Base-by-base conservation (phyloP, 129 eudicot genomes). In the Chrysanthemum makinoi region DNA sequence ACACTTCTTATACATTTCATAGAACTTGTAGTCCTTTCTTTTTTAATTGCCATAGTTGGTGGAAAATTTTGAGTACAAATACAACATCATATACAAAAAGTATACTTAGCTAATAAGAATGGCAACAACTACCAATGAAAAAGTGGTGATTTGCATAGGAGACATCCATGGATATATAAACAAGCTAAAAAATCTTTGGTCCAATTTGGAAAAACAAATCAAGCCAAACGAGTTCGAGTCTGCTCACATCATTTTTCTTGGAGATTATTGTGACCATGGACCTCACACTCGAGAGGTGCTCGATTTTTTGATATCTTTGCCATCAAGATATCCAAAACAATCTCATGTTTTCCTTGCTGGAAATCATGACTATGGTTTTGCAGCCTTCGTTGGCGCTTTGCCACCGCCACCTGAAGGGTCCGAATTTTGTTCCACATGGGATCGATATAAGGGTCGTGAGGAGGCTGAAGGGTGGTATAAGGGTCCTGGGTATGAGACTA, bases 191-290 rank as follows among this genome's bases (percentile, higher is more conserved):
- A 74, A 74, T 52, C 80, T 80, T 20, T 80, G 83, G 83, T 74
- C 80, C 62, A 80, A 80, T 62, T 74, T 80, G 3, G 35, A 80
- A 74, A n/a, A 62, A 54, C 57, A 16, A 69, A 74, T 80, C 63
- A 47, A 69, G 12, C 76, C 72, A 3, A 8, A 55, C 6, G 24
- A 80, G 43, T 74, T 80, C 73, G 35, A 69, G 1, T 33, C 24
- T 0, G 83, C 80, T 33, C 73, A 12, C 58, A 57, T 80, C 80
- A 83, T 94, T 57, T 89, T 94, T 89, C 72, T 94, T 33, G 97
- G 98, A 59, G 98, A 89, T 70, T 89, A 89, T 56, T 94, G 98
- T 19, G 96, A 89, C 64, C 86, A 92, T n/a, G 96, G 97, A 2
- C 90, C 88, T 3, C 53, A 84, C 18, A 89, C 96, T 17, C 81